A percentile compares a stretch with the other conserved stretches of the same genome.
These are phyloP conservation scores for Tetrapisispora arboricola DNA, from an alignment of 805 yeast genomes.

Conservation along the genomic window DNA sequence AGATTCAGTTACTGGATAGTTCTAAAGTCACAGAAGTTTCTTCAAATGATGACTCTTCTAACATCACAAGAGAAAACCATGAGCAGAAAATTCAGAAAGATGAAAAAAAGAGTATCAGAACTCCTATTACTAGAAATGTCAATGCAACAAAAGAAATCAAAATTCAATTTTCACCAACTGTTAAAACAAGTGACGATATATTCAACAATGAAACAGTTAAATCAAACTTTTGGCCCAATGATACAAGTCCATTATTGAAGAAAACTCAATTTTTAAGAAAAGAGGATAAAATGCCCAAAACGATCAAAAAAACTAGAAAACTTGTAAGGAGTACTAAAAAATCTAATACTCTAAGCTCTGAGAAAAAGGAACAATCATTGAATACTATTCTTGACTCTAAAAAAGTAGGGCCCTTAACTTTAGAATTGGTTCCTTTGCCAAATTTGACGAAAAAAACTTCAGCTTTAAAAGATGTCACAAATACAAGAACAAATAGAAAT, in stretches of 20 bases:
- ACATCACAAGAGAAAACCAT: background rate
- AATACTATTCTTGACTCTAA: background rate
- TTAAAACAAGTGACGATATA: background rate
- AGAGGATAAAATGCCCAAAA: too few relatives aligned
- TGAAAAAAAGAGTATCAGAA: background rate
- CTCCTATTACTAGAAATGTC: background rate
- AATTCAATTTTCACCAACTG: background rate
- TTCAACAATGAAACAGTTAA: background rate
- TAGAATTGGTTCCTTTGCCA: background rate
- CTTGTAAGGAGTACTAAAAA: background rate
- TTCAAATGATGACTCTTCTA: background rate
- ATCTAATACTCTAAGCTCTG: background rate
- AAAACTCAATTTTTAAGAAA: background rate
- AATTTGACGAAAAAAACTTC: background rate
- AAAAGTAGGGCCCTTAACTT: background rate
- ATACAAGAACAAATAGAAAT: background rate
- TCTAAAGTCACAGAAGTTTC: background rate
- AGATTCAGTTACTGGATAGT: background rate
- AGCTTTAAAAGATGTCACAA: conserved; percentile 7
- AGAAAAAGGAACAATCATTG: background rate
- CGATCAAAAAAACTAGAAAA: background rate
- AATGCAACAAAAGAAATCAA: background rate
- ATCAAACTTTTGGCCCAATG: background rate
- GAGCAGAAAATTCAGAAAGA: background rate
- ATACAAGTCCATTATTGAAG: conserved; percentile 1